These are phyloP conservation scores for Suillus decipiens DNA, from an alignment of 768 basidiomycete species.

Conservation along the genomic window DNA sequence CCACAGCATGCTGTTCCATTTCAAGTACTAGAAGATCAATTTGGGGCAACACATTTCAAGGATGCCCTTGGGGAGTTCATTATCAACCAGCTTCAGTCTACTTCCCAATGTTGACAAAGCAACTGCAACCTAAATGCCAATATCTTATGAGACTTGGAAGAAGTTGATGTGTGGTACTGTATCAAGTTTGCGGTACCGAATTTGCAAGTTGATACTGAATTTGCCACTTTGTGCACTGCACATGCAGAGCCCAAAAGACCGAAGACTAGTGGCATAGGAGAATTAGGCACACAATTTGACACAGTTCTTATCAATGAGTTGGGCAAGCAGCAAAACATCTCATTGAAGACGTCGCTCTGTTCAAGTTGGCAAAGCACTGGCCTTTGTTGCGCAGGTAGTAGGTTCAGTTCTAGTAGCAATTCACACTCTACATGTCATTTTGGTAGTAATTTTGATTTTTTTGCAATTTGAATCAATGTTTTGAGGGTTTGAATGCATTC, in stretches of 20 bases:
- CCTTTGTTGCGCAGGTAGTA: too few relatives aligned
- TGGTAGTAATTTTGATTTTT: too few relatives aligned
- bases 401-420: too few relatives aligned
- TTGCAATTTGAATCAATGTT: too few relatives aligned
- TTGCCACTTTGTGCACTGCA: not conserved
- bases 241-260: not conserved
- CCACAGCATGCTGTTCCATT: not conserved
- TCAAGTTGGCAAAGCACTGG: too few relatives aligned
- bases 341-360: too few relatives aligned
- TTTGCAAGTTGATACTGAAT: not conserved
- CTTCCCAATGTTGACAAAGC: not conserved
- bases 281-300: not conserved
- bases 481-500: too few relatives aligned
- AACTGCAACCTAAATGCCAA: not conserved
- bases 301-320: not conserved
- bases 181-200: not conserved
- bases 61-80: not conserved
- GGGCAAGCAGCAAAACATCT: too few relatives aligned
- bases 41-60: not conserved
- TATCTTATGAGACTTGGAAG: not conserved
- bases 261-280: not conserved
- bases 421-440: too few relatives aligned
- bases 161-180: not conserved
- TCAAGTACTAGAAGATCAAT: not conserved
- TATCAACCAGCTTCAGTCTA: too few relatives aligned